Percentiles rank a stretch among this genome's conserved stretches.
Conservation (phyloP, 2,329 filamentous ascomycete genomes). For the Hypoxylon sp. region DNA sequence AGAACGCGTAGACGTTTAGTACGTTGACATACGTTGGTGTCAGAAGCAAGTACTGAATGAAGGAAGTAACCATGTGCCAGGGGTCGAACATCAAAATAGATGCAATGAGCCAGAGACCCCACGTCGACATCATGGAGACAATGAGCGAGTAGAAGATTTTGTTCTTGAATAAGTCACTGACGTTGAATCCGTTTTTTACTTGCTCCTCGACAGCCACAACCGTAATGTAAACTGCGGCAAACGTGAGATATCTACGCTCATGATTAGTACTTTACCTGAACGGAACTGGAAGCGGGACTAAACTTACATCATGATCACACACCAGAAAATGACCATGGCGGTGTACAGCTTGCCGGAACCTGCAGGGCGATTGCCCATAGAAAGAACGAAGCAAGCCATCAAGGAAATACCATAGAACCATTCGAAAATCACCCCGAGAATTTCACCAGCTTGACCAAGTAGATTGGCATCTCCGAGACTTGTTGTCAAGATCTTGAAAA, state of each 20-base stretch:
- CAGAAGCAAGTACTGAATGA: constrained; percentile 93
- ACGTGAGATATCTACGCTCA: constrained; percentile 81
- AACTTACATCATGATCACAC: constrained; percentile 88
- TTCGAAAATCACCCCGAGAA: constrained; percentile 91
- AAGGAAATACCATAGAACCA: constrained; percentile 95
- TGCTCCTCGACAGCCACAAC: constrained; percentile 86
- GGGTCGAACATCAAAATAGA: constrained; percentile 97
- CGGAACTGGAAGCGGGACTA: background rate
- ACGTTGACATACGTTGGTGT: constrained; percentile 99
- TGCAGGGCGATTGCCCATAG: constrained; percentile 93
- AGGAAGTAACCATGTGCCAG: constrained; percentile 99
- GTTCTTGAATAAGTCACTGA: constrained; percentile 84
- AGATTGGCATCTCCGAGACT: constrained; percentile 80
- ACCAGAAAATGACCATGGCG: constrained; percentile 99
- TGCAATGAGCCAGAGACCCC: constrained; percentile 90
- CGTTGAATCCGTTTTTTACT: constrained; percentile 76
- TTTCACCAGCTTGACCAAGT: constrained; percentile 81
- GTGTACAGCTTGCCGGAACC: constrained; percentile 95
- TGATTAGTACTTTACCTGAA: constrained; percentile 47
- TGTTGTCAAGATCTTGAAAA: constrained; percentile 95
- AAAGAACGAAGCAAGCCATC: constrained; percentile 94
- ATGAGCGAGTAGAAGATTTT: constrained; percentile 93
- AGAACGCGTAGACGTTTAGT: constrained; percentile 98
- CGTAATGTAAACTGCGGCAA: constrained; percentile 94
- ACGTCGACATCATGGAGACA: constrained; percentile 91